phyloP scores from a whole-genome alignment of 78 protist species.

The Anaeramoeba flamelloides region DNA sequence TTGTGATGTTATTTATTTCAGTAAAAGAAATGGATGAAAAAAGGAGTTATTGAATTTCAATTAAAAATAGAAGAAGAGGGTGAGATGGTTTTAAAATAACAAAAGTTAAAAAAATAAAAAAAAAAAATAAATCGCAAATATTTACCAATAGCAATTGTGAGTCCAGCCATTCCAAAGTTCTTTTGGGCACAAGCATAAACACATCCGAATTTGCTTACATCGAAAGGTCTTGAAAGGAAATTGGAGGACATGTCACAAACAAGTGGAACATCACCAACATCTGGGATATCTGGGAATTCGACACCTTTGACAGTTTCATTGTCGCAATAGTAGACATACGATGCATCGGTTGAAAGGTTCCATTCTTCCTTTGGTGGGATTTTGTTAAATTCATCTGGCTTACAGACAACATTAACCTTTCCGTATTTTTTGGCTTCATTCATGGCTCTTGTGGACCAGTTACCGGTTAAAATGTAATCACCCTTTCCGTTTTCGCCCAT shows the following conservation, averaged over 20 bases:
- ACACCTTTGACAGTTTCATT: conserved; percentile 86
- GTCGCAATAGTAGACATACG: conserved; percentile 67
- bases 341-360: conserved; percentile 34
- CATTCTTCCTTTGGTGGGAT: conserved; percentile 29
- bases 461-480: conserved; percentile 76
- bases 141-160: too few relatives aligned
- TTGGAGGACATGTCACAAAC: conserved; percentile 79
- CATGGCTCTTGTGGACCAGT: conserved; percentile 75
- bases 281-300: conserved; percentile 44
- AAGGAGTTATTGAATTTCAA: too few relatives aligned
- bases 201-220: conserved; percentile 69
- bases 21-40: too few relatives aligned
- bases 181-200: conserved; percentile 90
- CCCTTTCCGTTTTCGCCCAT: conserved; percentile 23
- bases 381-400: conserved; percentile 12
- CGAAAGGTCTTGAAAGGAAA: conserved; percentile 61
- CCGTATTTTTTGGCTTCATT: conserved; percentile 49
- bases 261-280: conserved; percentile 39
- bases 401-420: conserved; percentile 34
- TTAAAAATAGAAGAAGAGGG: too few relatives aligned
- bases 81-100: too few relatives aligned
- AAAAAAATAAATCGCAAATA: too few relatives aligned
- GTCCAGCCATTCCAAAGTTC: conserved; percentile 83
- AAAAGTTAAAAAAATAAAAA: too few relatives aligned
- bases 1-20: too few relatives aligned